Conservation (phyloP, 352 stramenopile genomes). For the Phytopythium litorale region DNA sequence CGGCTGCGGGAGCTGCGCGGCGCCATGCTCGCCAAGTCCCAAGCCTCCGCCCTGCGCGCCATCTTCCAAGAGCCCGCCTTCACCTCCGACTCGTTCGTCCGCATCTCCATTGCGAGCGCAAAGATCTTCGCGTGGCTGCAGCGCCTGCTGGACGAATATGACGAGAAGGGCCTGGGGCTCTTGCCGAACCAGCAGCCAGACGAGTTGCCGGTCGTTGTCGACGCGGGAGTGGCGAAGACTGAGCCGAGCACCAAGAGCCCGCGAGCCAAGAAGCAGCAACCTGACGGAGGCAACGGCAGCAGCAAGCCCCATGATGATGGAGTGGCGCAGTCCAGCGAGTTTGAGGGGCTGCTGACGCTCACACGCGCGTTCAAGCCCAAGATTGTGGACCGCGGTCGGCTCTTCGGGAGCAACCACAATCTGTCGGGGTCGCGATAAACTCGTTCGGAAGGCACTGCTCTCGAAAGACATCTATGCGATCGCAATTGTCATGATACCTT, state of each 20-base stretch:
- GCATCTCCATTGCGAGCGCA: constrained; percentile 47
- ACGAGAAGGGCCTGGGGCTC: constrained; percentile 51
- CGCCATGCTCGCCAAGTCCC: constrained; percentile 31
- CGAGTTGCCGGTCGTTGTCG: constrained; percentile 3
- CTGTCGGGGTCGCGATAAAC: constrained; percentile 13
- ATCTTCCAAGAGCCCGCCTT: constrained; percentile 63
- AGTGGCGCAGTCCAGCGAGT: constrained; percentile 1
- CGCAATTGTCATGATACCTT: too few relatives aligned
- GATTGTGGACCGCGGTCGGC: constrained; percentile 44
- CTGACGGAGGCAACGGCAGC: background rate
- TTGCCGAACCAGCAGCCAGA: constrained; percentile 13
- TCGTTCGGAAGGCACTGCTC: background rate
- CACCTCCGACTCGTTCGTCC: constrained; percentile 44
- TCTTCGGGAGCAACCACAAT: constrained; percentile 30
- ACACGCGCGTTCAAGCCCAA: constrained; percentile 17
- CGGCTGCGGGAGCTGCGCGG: constrained; percentile 35
- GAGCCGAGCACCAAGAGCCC: constrained; percentile 5
- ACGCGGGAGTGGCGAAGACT: constrained; percentile 2
- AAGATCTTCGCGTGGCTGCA: constrained; percentile 67
- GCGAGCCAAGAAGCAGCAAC: background rate
- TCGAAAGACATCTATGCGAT: too few relatives aligned
- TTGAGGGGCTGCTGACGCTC: constrained; percentile 6
- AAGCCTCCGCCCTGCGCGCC: constrained; percentile 44
- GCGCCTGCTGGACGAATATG: constrained; percentile 51
- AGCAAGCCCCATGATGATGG: constrained; percentile 10